Base-by-base conservation (phyloP, 2,329 filamentous ascomycete genomes). In the Blastomyces parvus region DNA sequence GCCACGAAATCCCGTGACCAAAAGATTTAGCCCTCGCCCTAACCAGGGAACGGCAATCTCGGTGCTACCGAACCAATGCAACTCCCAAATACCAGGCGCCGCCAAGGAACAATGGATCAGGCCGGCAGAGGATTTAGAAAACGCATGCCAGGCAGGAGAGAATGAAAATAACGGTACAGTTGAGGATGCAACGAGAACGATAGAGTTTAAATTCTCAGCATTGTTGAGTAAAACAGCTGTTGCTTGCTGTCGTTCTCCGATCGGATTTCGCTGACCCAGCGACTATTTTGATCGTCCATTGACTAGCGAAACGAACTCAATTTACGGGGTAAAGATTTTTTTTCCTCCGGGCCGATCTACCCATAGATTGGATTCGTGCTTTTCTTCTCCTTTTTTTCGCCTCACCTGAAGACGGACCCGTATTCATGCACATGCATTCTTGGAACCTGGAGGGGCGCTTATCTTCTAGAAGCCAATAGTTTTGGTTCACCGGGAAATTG, bases 1-100 rank as follows among this genome's bases (percentile, higher is more conserved):
- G 40, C 57, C 65, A 53, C 64, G 64, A 30, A 56, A 38, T 57
- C 62, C 52, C 62, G 64, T 66, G 66, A 66, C 30, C 9, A 27
- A 11, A 4, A 3, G 25, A 7, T 30, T 9, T n/a, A 38, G 19
- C 53, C 52, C 6, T 33, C n/a, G 19, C 3, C 25, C 14, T n/a
- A 27, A 13, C 7, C 27, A 17, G 14, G 19, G 6, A 56, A 56
- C 30, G 19, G 22, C 19, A 25, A 50, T 14, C 22, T 11, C 46
- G 9, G n/a, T 0, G 44, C 40, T 0, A 42, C 40, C 4, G 40
- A 46, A 46, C 42, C 19, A n/a, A n/a, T 19, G 3, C 19, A 46
- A 44, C 0, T 7, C 6, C 13, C 42, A 17, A 44, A n/a, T 44
- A 6, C 6, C 42, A 44, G 42, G 8, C 33, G 33, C 8, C 33